These are phyloP conservation scores for Colletotrichum higginsianum DNA, from an alignment of 2,329 filamentous ascomycete species.

Conservation along the genomic window DNA sequence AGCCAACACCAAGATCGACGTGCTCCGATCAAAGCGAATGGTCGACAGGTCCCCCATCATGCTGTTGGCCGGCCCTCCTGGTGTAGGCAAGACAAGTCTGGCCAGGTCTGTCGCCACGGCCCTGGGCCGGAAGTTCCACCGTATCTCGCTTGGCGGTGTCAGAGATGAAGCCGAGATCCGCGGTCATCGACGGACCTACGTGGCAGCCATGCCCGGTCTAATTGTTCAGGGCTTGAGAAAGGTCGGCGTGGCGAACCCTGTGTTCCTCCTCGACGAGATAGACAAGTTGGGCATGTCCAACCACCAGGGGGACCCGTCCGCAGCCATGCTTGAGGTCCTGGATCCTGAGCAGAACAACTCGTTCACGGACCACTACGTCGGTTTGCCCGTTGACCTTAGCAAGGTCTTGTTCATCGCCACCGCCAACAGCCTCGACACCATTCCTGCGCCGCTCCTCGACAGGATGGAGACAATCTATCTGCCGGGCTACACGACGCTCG, in stretches of 20 bases:
- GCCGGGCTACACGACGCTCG: constrained; percentile 94
- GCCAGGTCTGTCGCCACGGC: constrained; percentile 94
- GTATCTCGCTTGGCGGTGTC: constrained; percentile 95
- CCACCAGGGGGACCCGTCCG: constrained; percentile 94
- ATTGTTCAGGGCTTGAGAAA: constrained; percentile 96
- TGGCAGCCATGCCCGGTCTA: constrained; percentile 98
- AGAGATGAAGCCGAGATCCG: constrained; percentile 97
- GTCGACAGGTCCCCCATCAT: constrained; percentile 97
- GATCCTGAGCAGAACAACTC: constrained; percentile 97
- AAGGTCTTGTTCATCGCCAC: constrained; percentile 98
- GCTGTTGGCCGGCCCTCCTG: constrained; percentile 91
- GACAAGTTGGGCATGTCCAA: constrained; percentile 95
- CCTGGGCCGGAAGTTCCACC: constrained; percentile 94
- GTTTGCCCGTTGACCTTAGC: constrained; percentile 94
- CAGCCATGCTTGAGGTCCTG: constrained; percentile 97
- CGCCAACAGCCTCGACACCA: constrained; percentile 94
- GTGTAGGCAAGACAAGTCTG: constrained; percentile 95
- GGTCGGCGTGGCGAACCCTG: constrained; percentile 94
- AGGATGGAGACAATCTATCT: constrained; percentile 97
- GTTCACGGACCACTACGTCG: constrained; percentile 97
- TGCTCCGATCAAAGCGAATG: constrained; percentile 86
- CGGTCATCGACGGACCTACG: constrained; percentile 94
- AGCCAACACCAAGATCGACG: constrained; percentile 76
- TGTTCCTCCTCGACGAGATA: constrained; percentile 96
- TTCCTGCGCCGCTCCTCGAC: constrained; percentile 92